Evolutionary conservation across 495 filamentous ascomycete genomes (phyloP).

Genomic region (Aspergillus sclerotioniger): DNA sequence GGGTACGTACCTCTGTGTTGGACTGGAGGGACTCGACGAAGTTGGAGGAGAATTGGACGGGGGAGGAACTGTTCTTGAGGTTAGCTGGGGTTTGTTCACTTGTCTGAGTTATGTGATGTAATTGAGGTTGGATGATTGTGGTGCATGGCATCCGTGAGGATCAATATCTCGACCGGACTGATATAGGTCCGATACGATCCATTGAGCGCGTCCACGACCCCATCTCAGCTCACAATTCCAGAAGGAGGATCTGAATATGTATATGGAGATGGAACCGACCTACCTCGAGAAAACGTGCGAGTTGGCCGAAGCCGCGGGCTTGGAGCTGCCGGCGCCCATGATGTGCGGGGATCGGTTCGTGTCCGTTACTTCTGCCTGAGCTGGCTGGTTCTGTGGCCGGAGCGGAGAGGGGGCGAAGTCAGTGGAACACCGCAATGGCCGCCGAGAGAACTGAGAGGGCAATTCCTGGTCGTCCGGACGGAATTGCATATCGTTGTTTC

Average conservation of each 20-base stretch:
- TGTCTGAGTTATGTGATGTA: not conserved
- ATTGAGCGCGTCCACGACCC: not conserved
- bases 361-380: not conserved
- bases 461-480: constrained; percentile 14
- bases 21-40: constrained; percentile 78
- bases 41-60: constrained; percentile 82
- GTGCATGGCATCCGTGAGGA: no score
- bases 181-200: not conserved
- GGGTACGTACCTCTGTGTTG: constrained; percentile 71
- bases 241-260: not conserved
- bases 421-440: constrained; percentile 8
- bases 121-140: not conserved
- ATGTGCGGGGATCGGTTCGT: constrained; percentile 8
- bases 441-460: constrained; percentile 11
- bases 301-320: constrained; percentile 48
- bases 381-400: not conserved
- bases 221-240: not conserved
- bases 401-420: not conserved
- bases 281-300: constrained; percentile 56
- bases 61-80: constrained; percentile 60
- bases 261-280: constrained; percentile 2
- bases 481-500: constrained; percentile 18
- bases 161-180: no score
- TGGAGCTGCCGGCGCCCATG: constrained; percentile 55
- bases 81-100: constrained; percentile 2